Percentiles rank a stretch among this genome's conserved stretches.
Evolutionary conservation across 179 eudicot genomes (phyloP).

Genomic region (Nepenthes alata): DNA sequence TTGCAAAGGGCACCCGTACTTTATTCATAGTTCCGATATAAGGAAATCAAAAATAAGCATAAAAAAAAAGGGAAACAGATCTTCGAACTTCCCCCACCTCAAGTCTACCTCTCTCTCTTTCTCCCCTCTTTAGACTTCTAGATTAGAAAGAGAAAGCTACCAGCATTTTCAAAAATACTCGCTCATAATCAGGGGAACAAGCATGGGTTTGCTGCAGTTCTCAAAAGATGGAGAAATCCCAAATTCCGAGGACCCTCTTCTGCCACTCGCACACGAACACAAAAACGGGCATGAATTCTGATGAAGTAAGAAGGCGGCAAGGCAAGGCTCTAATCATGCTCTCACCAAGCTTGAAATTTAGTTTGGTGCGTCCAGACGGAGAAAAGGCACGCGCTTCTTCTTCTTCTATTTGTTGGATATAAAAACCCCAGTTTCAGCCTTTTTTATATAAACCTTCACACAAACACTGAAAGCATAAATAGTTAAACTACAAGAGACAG

Average conservation of each 20-base stretch:
- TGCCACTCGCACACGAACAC: no score
- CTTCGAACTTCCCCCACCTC: background rate
- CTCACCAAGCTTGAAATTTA: background rate
- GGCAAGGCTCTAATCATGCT: background rate
- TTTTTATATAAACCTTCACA: background rate
- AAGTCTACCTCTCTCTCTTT: background rate
- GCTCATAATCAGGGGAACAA: constrained; percentile 15
- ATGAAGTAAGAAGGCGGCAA: background rate
- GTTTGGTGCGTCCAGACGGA: background rate
- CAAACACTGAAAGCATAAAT: background rate
- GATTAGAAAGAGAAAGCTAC: constrained; percentile 3
- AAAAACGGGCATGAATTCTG: no score
- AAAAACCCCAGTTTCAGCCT: background rate
- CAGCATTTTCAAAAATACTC: constrained; percentile 7
- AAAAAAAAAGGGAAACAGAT: background rate
- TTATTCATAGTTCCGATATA: background rate
- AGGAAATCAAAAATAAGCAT: background rate
- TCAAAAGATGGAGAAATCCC: constrained; percentile 40
- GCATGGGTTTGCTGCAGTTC: constrained; percentile 32
- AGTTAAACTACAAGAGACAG: background rate
- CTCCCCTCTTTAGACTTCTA: constrained; percentile 10
- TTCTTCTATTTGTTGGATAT: no score
- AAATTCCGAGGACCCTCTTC: constrained; percentile 21
- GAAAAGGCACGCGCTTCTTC: no score
- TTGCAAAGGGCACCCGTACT: background rate